A percentile compares a stretch with the other conserved stretches of the same genome.
phyloP scores from a whole-genome alignment of 495 filamentous ascomycete species.

The Neurospora hispaniola region DNA sequence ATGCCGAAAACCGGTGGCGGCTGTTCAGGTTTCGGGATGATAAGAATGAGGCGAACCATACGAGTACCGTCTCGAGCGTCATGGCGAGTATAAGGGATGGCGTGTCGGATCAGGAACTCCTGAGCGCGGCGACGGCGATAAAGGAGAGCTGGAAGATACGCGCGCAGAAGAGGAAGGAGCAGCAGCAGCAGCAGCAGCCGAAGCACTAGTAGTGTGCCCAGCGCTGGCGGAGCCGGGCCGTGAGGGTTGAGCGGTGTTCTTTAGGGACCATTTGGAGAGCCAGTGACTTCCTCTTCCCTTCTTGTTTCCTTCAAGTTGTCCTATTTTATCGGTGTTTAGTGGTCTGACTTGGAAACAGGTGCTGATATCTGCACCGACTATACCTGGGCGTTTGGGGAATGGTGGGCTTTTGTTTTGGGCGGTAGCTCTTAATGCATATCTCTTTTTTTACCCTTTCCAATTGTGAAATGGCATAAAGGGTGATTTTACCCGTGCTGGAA shows the following conservation, averaged over 20 bases:
- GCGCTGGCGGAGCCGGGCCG: too few relatives aligned
- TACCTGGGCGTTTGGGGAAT: not conserved
- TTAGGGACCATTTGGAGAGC: not conserved
- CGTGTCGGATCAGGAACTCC: slow-evolving; percentile 43
- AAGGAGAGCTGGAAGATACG: slow-evolving; percentile 61
- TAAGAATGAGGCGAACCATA: slow-evolving; percentile 84
- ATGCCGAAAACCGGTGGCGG: slow-evolving; percentile 63
- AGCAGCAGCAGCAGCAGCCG: slow-evolving; percentile 7
- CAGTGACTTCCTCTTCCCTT: not conserved
- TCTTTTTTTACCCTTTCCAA: not conserved
- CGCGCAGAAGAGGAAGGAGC: slow-evolving; percentile 21
- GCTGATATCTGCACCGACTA: not conserved
- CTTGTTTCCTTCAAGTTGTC: not conserved
- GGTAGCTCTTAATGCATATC: not conserved
- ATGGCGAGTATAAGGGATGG: slow-evolving; percentile 74
- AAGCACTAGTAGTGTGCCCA: not conserved
- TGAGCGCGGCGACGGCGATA: slow-evolving; percentile 52
- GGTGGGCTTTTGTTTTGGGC: not conserved
- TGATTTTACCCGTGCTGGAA: not conserved
- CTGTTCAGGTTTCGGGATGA: slow-evolving; percentile 83
- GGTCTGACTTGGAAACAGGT: not conserved
- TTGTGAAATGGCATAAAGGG: not conserved
- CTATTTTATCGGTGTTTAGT: not conserved
- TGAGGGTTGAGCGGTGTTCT: too few relatives aligned
- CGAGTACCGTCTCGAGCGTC: slow-evolving; percentile 66